Conservation (phyloP, 2,329 filamentous ascomycete genomes). For the Keithomyces neogunnii region DNA sequence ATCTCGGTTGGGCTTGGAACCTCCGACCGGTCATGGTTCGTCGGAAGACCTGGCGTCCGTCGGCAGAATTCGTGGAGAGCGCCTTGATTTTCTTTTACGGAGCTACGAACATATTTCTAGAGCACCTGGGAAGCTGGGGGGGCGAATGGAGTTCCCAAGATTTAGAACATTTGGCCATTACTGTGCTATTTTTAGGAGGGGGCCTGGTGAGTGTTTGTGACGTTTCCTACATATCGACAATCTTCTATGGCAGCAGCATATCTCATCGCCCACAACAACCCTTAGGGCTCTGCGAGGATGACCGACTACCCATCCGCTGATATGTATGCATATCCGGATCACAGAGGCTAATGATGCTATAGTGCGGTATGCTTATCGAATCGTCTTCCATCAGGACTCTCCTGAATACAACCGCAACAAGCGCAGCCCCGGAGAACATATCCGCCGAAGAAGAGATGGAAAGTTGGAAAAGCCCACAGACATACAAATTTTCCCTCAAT, state of each 20-base stretch:
- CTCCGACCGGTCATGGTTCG: conserved; percentile 53
- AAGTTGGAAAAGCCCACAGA: conserved; percentile 48
- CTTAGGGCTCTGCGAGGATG: no score
- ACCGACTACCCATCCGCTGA: no score
- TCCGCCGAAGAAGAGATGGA: conserved; percentile 38
- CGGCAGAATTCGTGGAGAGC: conserved; percentile 84
- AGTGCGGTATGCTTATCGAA: conserved; percentile 80
- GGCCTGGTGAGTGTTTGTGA: conserved; percentile 56
- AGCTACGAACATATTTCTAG: conserved; percentile 81
- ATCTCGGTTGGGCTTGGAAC: conserved; percentile 95
- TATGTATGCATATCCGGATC: not conserved
- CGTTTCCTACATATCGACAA: not conserved
- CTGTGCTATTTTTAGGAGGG: conserved; percentile 87
- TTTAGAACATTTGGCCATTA: conserved; percentile 87
- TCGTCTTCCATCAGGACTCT: conserved; percentile 60
- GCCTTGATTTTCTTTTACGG: conserved; percentile 88
- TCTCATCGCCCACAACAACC: no score
- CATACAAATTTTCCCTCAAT: conserved; percentile 72
- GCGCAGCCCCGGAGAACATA: conserved; percentile 22
- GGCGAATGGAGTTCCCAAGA: conserved; percentile 67
- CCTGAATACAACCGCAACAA: conserved; percentile 45
- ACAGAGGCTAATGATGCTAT: not conserved
- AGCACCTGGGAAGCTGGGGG: conserved; percentile 72
- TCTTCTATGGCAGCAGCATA: not conserved
- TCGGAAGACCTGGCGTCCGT: conserved; percentile 56